Evolutionary conservation across 306 rosid genomes (phyloP), one percentile per base, ranked within the genome.

Genomic region (Casuarina equisetifolia): DNA sequence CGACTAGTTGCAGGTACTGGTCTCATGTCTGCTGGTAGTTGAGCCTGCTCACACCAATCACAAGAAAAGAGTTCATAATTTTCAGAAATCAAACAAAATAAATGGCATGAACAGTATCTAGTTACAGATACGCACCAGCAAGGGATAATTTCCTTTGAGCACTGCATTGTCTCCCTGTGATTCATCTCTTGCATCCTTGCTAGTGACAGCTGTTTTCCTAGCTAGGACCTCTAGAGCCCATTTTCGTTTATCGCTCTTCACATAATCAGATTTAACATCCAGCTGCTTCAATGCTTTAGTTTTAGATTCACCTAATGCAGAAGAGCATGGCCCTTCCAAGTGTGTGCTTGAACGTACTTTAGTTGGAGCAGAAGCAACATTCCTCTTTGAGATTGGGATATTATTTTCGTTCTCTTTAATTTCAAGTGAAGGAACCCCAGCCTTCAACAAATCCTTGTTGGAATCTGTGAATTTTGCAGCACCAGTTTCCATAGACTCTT

Each of bases 191-290:
- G 83, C 55, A 16, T 76, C 85, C 78, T 57, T 76, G 79, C 91
- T 80, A 49, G 85, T 76, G 77, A 80, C 90, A 79, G 89, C 90
- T 66, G 92, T 81, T 86, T 88, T 92, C 83, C 97, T 80, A 7
- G 98, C 96, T 84, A 95, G 99, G 83, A 95, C 82, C 85, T 95
- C 92, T 83, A 92, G 40, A 32, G 99, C 98, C 99, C 99, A 95
- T 86, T 92, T 95, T 81, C 91, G 87, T 87, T 95, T 92, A 76
- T 95, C 99, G 83, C 17, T 74, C 84, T 85, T 88, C 52, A 76
- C 36, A 77, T 84, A 84, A 38, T 79, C 84, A 55, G 92, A 84
- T 80, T 89, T 88, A 64, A 51, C 85, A 40, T 83, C 75, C 12
- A 46, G 64, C 66, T 89, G 88, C 74, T 84, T 87, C 70, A 54